Percentiles rank a stretch among this genome's conserved stretches.
Evolutionary conservation across 1,284 basidiomycete genomes (phyloP).

Genomic region (Quambalaria eucalypti): DNA sequence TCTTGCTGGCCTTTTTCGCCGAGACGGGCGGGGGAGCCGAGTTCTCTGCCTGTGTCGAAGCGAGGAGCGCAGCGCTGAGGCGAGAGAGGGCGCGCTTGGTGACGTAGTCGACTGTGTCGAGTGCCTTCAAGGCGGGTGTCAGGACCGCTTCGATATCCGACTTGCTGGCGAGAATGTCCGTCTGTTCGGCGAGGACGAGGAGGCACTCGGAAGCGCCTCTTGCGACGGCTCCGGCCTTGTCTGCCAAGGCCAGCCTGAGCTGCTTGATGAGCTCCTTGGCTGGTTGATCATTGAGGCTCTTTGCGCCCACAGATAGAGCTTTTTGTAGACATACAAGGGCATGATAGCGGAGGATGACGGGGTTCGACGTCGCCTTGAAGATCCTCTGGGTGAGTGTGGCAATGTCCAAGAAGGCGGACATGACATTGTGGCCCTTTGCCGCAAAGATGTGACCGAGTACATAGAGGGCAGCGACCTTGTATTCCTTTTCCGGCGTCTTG

Average conservation of each 20-base stretch:
- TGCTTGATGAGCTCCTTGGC: constrained; percentile 78
- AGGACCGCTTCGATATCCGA: constrained; percentile 69
- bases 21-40: constrained; percentile 43
- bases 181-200: constrained; percentile 38
- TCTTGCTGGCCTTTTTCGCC: constrained; percentile 56
- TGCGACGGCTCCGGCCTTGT: constrained; percentile 78
- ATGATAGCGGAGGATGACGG: constrained; percentile 69
- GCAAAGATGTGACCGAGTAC: constrained; percentile 80
- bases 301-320: constrained; percentile 65
- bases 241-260: constrained; percentile 64
- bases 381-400: constrained; percentile 18
- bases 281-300: constrained; percentile 69
- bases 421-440: constrained; percentile 70
- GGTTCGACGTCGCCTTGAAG: constrained; percentile 17
- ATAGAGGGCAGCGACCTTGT: constrained; percentile 65
- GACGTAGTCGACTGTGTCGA: constrained; percentile 69
- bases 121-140: constrained; percentile 61
- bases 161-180: constrained; percentile 48
- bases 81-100: constrained; percentile 71
- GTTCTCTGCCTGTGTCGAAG: constrained; percentile 71
- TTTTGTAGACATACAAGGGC: constrained; percentile 70
- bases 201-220: constrained; percentile 58
- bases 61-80: constrained; percentile 72
- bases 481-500: constrained; percentile 63
- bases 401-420: constrained; percentile 87